Evolutionary conservation across 331 rosid genomes (phyloP), one percentile per base, ranked within the genome.

Genomic region (Phaseolus coccineus): DNA sequence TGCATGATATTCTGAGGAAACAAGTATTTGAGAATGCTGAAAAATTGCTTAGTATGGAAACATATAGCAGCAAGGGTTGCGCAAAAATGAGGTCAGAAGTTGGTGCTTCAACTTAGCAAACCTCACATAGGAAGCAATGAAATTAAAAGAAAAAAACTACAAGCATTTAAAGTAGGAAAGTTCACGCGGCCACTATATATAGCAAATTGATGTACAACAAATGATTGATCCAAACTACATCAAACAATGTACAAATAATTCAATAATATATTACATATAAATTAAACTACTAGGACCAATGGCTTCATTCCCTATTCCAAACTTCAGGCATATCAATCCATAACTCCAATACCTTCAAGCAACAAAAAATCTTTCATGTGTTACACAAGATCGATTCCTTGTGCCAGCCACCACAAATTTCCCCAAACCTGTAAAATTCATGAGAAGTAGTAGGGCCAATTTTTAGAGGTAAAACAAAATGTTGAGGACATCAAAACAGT

Each of bases 221-320:
- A 86, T 82, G 74, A 65, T 86, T 33, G 86, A 64, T 83, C 79
- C 85, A 67, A 46, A n/a, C 76, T 83, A 65, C 72, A 81, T 70
- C 71, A 83, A 77, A 52, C 71, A 37, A 76, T 67, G 78, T 85
- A 86, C 84, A 72, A 76, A 83, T 71, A 83, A 25, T 67, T 51
- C 78, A 86, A 86, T 71, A 86, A 83, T 65, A 56, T 71, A 76
- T 19, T 46, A 76, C 74, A 82, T 82, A 82, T 74, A 39, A 77
- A 69, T 27, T 79, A 72, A 82, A 80, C 85, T 79, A 80, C 69
- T 47, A 74, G 89, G 89, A 86, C 89, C 89, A 64, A 76, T 80
- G 85, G 89, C 89, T 86, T 83, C 89, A 86, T 86, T 86, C 89
- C 89, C 89, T 44, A 80, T 80, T 51, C 76, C 85, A 56, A 74